Conservation (phyloP, 495 filamentous ascomycete genomes). For the Penicillium antarcticum region DNA sequence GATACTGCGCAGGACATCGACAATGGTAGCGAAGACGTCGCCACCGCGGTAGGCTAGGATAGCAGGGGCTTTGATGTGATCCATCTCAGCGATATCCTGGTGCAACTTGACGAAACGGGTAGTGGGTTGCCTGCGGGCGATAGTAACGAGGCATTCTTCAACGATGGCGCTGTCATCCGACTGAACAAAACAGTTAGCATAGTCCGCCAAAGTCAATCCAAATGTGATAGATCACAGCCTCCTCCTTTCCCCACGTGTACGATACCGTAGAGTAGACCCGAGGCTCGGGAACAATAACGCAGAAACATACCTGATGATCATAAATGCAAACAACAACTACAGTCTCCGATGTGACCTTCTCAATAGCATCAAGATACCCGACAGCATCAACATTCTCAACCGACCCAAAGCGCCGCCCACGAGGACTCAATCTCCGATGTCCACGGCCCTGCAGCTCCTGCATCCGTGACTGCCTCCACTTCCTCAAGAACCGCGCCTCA, state of each 20-base stretch:
- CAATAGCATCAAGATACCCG: conserved; percentile 92
- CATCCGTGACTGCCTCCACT: conserved; percentile 78
- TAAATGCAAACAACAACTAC: conserved; percentile 95
- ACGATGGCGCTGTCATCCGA: conserved; percentile 70
- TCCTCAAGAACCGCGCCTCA: conserved; percentile 68
- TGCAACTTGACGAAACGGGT: conserved; percentile 89
- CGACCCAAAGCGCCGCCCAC: conserved; percentile 70
- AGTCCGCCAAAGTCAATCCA: too few relatives aligned
- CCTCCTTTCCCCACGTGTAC: too few relatives aligned
- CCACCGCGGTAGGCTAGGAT: conserved; percentile 84
- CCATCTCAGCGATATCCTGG: conserved; percentile 92
- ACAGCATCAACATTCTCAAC: conserved; percentile 82
- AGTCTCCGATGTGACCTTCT: conserved; percentile 76
- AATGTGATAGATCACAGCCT: too few relatives aligned
- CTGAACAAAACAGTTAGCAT: conserved; percentile 45
- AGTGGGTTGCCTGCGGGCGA: conserved; percentile 65
- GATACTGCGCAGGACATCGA: conserved; percentile 82
- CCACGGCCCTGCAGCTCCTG: conserved; percentile 68
- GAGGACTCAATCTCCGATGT: conserved; percentile 56
- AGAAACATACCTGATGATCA: conserved; percentile 70
- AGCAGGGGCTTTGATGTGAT: conserved; percentile 82
- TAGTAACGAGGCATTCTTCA: conserved; percentile 68
- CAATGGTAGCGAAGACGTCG: conserved; percentile 86
- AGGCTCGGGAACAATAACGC: neutral
- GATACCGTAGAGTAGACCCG: too few relatives aligned